phyloP scores from a whole-genome alignment of 345 rosid genomes.

The Eucalyptus regnans region DNA sequence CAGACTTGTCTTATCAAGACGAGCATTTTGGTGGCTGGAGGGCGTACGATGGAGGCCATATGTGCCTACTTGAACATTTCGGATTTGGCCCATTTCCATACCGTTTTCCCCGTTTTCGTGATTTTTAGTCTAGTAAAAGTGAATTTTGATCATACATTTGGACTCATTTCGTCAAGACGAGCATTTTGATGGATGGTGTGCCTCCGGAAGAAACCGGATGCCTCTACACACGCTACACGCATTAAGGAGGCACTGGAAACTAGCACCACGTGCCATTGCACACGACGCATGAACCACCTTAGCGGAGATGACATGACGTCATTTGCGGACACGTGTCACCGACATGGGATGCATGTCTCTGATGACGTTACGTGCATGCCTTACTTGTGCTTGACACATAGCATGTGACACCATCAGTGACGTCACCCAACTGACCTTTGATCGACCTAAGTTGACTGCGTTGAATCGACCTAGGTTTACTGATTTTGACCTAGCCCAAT shows the following conservation, averaged over 20 bases:
- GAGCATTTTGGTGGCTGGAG: too few relatives aligned
- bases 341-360: accelerated
- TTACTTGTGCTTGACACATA: too few relatives aligned
- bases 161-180: too few relatives aligned
- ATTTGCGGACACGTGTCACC: accelerated
- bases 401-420: too few relatives aligned
- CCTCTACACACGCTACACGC: accelerated
- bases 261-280: accelerated
- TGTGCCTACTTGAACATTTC: accelerated
- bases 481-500: accelerated
- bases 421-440: too few relatives aligned
- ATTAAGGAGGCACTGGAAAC: accelerated
- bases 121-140: too few relatives aligned
- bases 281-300: accelerated
- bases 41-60: accelerated
- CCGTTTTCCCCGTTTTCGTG: accelerated
- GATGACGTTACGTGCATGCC: too few relatives aligned
- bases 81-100: accelerated
- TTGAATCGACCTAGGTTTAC: accelerated
- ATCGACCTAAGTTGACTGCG: accelerated
- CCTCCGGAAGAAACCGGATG: accelerated
- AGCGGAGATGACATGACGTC: too few relatives aligned
- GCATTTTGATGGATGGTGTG: accelerated
- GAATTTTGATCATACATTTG: too few relatives aligned
- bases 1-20: too few relatives aligned